A percentile compares a stretch with the other conserved stretches of the same genome.
phyloP scores from a whole-genome alignment of 2,329 filamentous ascomycete genomes.

The Colletotrichum sp. region DNA sequence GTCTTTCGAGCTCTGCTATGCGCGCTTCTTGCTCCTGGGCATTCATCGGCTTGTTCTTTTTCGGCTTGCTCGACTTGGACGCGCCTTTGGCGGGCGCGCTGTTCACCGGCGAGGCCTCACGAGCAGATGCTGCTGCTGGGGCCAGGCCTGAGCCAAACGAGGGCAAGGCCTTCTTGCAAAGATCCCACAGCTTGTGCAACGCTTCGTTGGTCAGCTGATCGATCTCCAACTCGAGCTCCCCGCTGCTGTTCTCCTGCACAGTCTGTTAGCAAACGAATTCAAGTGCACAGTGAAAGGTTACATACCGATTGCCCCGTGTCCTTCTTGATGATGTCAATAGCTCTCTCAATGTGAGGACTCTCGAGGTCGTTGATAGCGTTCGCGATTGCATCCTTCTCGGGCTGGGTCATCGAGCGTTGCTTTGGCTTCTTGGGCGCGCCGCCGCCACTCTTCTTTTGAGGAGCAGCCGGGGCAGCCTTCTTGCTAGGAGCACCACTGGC shows the following conservation, averaged over 20 bases:
- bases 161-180: conserved; percentile 47
- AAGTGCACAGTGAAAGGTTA: conserved; percentile 31
- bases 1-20: conserved; percentile 64
- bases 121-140: conserved; percentile 23
- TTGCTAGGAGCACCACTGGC: conserved; percentile 36
- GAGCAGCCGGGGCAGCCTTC: conserved; percentile 42
- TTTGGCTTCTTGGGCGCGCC: conserved; percentile 49
- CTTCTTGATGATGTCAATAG: conserved; percentile 88
- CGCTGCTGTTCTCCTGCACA: conserved; percentile 60
- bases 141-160: conserved; percentile 40
- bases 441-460: conserved; percentile 43
- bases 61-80: conserved; percentile 54
- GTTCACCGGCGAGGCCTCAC: conserved; percentile 33
- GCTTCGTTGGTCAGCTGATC: conserved; percentile 62
- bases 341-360: conserved; percentile 76
- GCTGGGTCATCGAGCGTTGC: conserved; percentile 70
- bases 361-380: conserved; percentile 83
- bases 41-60: conserved; percentile 80
- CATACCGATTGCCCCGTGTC: conserved; percentile 79
- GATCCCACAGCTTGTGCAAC: conserved; percentile 54
- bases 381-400: conserved; percentile 92
- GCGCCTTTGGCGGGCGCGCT: conserved; percentile 33
- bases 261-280: background rate
- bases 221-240: conserved; percentile 65
- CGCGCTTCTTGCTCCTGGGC: conserved; percentile 71